These are phyloP conservation scores for Picocystis salinarum DNA, from an alignment of 139 green algal species.

Conservation along the genomic window DNA sequence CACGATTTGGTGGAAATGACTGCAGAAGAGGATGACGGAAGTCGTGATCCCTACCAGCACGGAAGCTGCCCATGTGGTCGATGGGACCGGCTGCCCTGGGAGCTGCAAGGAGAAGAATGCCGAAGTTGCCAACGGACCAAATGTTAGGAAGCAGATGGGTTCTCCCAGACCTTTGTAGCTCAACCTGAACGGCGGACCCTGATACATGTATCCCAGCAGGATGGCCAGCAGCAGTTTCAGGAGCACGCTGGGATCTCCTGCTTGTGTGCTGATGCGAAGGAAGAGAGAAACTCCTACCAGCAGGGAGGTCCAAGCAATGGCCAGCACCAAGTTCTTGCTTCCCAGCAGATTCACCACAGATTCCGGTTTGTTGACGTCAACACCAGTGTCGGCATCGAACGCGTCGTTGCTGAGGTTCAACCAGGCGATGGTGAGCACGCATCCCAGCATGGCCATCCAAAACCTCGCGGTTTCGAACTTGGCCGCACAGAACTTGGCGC, in stretches of 20 bases:
- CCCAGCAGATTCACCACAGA: conserved; percentile 74
- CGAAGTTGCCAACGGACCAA: conserved; percentile 71
- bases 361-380: conserved; percentile 75
- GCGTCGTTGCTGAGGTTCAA: conserved; percentile 95
- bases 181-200: conserved; percentile 78
- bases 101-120: conserved; percentile 56
- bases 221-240: conserved; percentile 23
- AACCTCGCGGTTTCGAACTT: conserved; percentile 12
- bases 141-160: conserved; percentile 88
- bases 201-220: conserved; percentile 23
- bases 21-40: conserved; percentile 77
- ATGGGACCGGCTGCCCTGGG: conserved; percentile 1
- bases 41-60: conserved; percentile 66
- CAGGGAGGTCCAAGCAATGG: too few relatives aligned
- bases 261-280: too few relatives aligned
- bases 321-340: too few relatives aligned
- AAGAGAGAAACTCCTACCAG: too few relatives aligned
- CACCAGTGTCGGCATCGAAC: conserved; percentile 75
- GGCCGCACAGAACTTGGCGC: conserved; percentile 25
- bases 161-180: conserved; percentile 94
- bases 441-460: conserved; percentile 25
- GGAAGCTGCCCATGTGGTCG: conserved; percentile 17
- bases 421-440: conserved; percentile 74
- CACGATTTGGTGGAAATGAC: conserved; percentile 77
- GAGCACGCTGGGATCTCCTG: too few relatives aligned